Evolutionary conservation across 768 basidiomycete species (phyloP), one percentile per base, ranked within the genome.

Genomic region (Hygrophorus russula): DNA sequence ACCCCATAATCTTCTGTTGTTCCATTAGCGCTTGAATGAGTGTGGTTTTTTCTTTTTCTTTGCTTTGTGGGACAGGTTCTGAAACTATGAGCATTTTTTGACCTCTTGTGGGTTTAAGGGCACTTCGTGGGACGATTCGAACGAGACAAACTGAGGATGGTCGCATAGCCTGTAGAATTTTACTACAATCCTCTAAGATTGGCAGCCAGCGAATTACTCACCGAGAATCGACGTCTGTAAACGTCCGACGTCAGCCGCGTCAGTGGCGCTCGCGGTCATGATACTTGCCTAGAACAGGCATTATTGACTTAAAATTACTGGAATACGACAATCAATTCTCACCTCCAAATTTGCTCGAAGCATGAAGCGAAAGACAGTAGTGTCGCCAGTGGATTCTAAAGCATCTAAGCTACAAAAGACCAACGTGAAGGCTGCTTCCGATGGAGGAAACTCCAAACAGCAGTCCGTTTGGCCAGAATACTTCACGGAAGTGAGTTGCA

Each of bases 401-500:
- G 24, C 24, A 24, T 7, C 7, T 24, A 38, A 29, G 32, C 24
- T 14, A 10, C 30, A 18, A 17, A 19, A n/a, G 8, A 5, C 37
- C 8, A 39, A n/a, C n/a, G n/a, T n/a, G n/a, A n/a, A 20, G 17
- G 28, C 17, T 10, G 17, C 38, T 13, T 4, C 12, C n/a, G 9
- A 35, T 10, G 34, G 19, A 30, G n/a, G 17, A n/a, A 24, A 15
- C 28, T 15, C 5, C n/a, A 9, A 18, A 9, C n/a, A 13, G 10
- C 11, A 13, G 20, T 14, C 7, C 8, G 41, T 15, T 17, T 85
- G 82, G 79, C 80, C 82, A 3, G 69, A 74, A 19, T 72, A 85
- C 53, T 84, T 86, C 47, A 63, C 73, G 42, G 64, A 61, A 31
- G 71, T 70, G 65, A 37, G 75, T 71, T 41, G 47, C 58, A 54